Evolutionary conservation across 2,329 filamentous ascomycete genomes (phyloP).

Genomic region (Cordyceps farinosa): DNA sequence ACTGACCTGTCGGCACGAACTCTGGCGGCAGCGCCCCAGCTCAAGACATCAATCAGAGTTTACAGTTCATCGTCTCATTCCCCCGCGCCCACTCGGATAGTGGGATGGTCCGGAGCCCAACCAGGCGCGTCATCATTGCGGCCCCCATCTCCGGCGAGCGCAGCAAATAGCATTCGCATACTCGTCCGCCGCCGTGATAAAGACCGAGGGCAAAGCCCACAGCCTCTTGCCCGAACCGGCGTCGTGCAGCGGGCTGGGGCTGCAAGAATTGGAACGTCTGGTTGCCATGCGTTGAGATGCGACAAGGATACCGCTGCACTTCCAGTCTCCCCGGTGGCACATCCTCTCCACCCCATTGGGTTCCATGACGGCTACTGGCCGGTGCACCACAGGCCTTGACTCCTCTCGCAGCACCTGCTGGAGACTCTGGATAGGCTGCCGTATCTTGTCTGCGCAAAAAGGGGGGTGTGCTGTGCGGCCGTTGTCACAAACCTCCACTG

Average conservation of each 20-base stretch:
- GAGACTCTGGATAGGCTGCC: slow-evolving; percentile 2
- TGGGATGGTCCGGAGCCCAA: background rate
- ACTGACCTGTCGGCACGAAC: slow-evolving; percentile 1
- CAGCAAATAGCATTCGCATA: slow-evolving; percentile 6
- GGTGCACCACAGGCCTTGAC: slow-evolving; percentile 3
- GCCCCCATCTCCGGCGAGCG: slow-evolving; percentile 2
- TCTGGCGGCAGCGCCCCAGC: background rate
- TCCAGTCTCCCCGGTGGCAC: slow-evolving; percentile 17
- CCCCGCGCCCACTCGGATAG: background rate
- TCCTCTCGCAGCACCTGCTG: background rate
- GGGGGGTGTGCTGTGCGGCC: slow-evolving; percentile 8
- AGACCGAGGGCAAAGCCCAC: slow-evolving; percentile 4
- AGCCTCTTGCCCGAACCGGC: slow-evolving; percentile 7
- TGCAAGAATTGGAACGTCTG: slow-evolving; percentile 5
- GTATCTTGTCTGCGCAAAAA: background rate
- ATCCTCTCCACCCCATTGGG: slow-evolving; percentile 13
- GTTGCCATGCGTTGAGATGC: slow-evolving; percentile 8
- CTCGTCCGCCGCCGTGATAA: slow-evolving; percentile 1
- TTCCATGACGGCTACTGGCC: slow-evolving; percentile 1
- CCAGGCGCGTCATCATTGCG: background rate
- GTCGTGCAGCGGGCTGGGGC: slow-evolving; percentile 9
- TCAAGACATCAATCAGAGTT: background rate
- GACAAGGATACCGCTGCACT: slow-evolving; percentile 15
- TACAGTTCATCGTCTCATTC: background rate
- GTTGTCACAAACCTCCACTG: background rate